A percentile compares a stretch with the other conserved stretches of the same genome.
These are phyloP conservation scores for Thalassiosira oceanica DNA, from an alignment of 352 stramenopile genomes.

Conservation along the genomic window DNA sequence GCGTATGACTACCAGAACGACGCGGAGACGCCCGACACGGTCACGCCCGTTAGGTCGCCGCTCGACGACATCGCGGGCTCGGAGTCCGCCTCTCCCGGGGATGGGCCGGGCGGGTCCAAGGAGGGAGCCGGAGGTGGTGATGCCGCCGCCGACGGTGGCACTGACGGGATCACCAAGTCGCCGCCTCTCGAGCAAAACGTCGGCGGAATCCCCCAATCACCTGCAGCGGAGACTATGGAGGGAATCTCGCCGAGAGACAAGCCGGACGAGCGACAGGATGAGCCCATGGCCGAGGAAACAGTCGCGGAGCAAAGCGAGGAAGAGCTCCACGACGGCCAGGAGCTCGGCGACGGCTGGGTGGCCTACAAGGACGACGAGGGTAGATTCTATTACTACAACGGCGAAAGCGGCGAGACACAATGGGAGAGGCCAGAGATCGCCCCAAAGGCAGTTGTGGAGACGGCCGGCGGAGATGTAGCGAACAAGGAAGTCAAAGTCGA, in stretches of 20 bases:
- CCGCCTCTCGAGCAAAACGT: not conserved
- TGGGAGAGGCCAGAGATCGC: slow-evolving; percentile 71
- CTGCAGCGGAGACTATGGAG: slow-evolving; percentile 1
- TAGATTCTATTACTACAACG: slow-evolving; percentile 79
- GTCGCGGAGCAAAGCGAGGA: slow-evolving; percentile 3
- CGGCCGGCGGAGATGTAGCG: not conserved
- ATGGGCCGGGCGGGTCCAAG: not conserved
- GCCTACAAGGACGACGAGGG: slow-evolving; percentile 68
- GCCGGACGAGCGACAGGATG: slow-evolving; percentile 2
- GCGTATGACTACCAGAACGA: not conserved
- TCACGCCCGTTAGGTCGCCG: not conserved
- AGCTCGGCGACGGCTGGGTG: slow-evolving; percentile 48
- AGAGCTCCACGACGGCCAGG: slow-evolving; percentile 15
- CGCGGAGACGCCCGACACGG: not conserved
- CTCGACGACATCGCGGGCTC: not conserved
- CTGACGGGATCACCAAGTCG: slow-evolving; percentile 25
- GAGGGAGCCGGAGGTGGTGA: not conserved
- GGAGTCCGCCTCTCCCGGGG: not conserved
- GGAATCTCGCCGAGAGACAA: slow-evolving; percentile 13
- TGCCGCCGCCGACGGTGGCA: not conserved
- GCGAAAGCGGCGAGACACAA: slow-evolving; percentile 64
- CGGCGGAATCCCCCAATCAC: not conserved
- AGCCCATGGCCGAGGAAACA: slow-evolving; percentile 4
- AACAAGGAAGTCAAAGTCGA: slow-evolving; percentile 2
- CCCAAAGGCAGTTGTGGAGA: not conserved